Percentiles rank a stretch among this genome's conserved stretches.
Evolutionary conservation across 305 asterid genomes (phyloP).

Genomic region (Petunia hybrid): DNA sequence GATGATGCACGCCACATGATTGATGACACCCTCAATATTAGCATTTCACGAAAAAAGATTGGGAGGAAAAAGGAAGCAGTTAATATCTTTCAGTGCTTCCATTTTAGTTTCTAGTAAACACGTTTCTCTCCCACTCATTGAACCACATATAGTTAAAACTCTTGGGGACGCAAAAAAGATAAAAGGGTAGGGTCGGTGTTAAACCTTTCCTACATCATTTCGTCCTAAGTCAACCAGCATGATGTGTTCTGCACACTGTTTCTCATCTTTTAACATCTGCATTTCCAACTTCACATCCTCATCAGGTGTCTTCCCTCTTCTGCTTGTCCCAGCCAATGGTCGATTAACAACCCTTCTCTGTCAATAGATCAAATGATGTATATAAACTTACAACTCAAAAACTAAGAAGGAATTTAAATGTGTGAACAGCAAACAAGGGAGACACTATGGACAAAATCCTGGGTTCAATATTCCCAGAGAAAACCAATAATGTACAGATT

Average conservation of each 20-base stretch:
- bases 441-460: background rate
- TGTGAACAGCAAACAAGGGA: background rate
- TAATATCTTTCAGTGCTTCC: background rate
- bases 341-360: constrained; percentile 74
- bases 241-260: constrained; percentile 79
- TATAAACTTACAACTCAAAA: background rate
- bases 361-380: constrained; percentile 29
- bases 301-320: constrained; percentile 68
- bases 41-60: background rate
- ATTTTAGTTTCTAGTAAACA: background rate
- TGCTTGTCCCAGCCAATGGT: constrained; percentile 87
- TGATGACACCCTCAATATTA: background rate
- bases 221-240: constrained; percentile 94
- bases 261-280: constrained; percentile 67
- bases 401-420: background rate
- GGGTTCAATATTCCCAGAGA: background rate
- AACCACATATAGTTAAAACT: background rate
- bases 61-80: background rate
- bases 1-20: background rate
- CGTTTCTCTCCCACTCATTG: background rate
- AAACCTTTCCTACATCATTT: constrained; percentile 93
- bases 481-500: constrained; percentile 1
- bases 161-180: background rate
- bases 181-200: constrained; percentile 12
- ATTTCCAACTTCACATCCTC: constrained; percentile 76